Base-by-base conservation (phyloP, 2,329 filamentous ascomycete species). In the Coniochaeta prunicola region DNA sequence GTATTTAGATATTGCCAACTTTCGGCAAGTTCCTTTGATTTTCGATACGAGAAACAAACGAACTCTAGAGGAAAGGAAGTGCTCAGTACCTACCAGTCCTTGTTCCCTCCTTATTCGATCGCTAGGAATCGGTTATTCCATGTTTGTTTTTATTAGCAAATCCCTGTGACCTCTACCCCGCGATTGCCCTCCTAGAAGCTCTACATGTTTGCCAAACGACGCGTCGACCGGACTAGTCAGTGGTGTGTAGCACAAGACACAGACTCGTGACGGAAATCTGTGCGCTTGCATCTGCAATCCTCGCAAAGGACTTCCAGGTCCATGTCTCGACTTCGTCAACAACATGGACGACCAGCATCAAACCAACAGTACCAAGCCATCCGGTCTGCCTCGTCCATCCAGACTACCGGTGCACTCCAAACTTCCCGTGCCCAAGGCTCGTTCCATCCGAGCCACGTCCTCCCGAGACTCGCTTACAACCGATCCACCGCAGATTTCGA, bases 321-420 rank as follows among this genome's bases (percentile, higher is more conserved):
- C 30, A n/a, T 30, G 26, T 53, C 7, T 21, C 48, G n/a, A n/a
- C n/a, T 12, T 53, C 7, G 8, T 21, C n/a, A 30, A 31, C 17
- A 53, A 42, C 54, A 56, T 56, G 54, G 54, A 56, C 24, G 54
- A 56, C 13, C 24, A 30, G 24, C 54, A 30, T 30, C 54, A 42
- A 33, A 28, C 54, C 36, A 56, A 28, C 45, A 50, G 4, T n/a
- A 13, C 26, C 33, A 38, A 19, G 33, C 54, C 36, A 10, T 56
- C 54, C 24, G 54, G 33, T 26, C 33, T 56, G 21, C 54, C 54
- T 42, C 54, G 54, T 28, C 54, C 21, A 19, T 56, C 54, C 17
- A 40, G 24, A 21, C 54, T 56, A 7, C 54, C 54, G 13, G 36
- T 55, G 21, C 53, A 56, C 10, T 56, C 54, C 17, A 56, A 56